Percentiles rank a stretch among this genome's conserved stretches.
Evolutionary conservation across 768 basidiomycete genomes (phyloP).

Genomic region (Pleurotus platypus): DNA sequence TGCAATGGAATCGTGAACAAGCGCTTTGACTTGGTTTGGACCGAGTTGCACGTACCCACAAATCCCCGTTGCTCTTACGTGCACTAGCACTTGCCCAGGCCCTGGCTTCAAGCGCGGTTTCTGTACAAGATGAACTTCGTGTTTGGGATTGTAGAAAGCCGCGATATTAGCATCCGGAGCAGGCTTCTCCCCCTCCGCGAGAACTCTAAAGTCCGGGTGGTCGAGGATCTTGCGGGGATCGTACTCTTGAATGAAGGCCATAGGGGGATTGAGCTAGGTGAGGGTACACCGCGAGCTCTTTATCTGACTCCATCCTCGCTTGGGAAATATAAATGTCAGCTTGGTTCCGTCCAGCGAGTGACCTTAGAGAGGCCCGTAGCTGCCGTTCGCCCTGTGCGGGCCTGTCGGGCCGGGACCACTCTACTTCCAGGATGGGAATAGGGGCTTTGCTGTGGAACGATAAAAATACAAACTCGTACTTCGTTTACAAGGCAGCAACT

Average conservation of each 20-base stretch:
- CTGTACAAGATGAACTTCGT: conserved; percentile 65
- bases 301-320: conserved; percentile 3
- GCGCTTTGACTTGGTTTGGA: background rate
- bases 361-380: background rate
- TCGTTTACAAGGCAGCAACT: too few relatives aligned
- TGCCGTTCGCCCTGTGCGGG: background rate
- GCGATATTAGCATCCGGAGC: conserved; percentile 42
- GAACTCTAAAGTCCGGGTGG: conserved; percentile 51
- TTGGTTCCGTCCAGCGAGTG: too few relatives aligned
- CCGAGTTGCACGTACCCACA: conserved; percentile 45
- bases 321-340: background rate
- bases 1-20: conserved; percentile 17
- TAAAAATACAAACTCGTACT: too few relatives aligned
- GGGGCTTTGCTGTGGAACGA: too few relatives aligned
- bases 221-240: conserved; percentile 53
- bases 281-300: background rate
- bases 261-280: background rate
- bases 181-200: conserved; percentile 47
- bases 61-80: conserved; percentile 66
- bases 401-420: background rate
- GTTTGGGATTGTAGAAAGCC: conserved; percentile 60
- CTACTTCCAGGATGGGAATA: too few relatives aligned
- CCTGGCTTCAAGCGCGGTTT: conserved; percentile 59
- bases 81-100: conserved; percentile 61
- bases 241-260: conserved; percentile 43